Base-by-base conservation (phyloP, 257 asterid species). In the Solanum peruvianum region DNA sequence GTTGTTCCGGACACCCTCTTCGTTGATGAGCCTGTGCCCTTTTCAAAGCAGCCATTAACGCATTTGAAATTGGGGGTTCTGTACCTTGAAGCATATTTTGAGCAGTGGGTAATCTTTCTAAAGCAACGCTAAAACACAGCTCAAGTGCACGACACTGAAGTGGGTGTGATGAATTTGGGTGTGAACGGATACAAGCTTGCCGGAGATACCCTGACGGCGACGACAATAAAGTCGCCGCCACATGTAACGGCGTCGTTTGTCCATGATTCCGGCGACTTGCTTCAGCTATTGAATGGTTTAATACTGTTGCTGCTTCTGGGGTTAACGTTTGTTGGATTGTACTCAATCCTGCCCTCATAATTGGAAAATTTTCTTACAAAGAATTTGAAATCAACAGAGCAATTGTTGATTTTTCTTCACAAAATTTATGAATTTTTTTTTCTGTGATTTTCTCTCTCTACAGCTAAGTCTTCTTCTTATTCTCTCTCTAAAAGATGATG, bases 121-220 rank as follows among this genome's bases (percentile, higher is more conserved):
- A 87, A 2, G 99, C 99, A 23, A 97, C 98, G 87, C 94, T 93
- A 92, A 95, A 97, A 47, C 98, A 95, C 67, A 97, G 95, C 92
- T 97, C 98, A 33, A 97, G 77, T 5, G 99, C 98, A 8, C 98
- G 95, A 90, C 98, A 95, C 98, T 96, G 98, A 10, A 96, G 94
- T 0, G 99, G 99, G 85, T 97, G 99, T 76, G 96, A 93, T 0
- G 98, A 95, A 87, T 95, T 95, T 9, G 99, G 99, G 67, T 97
- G 99, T 5, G 99, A 94, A 3, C 98, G 94, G 85, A 94, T 94
- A 91, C 99, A 97, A 0, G 99, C 98, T 64, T 93, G 98, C 49
- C 99, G 90, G 47, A 95, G 62, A 81, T 84, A 94, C 13, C 98
- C 98, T 9, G 98, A 86, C 4, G 99, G 98, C n/a, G 98, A 90